A percentile compares a stretch with the other conserved stretches of the same genome.
phyloP scores from a whole-genome alignment of 192 early-diverging fungal genomes.

The Rhizoclosmatium globosum region DNA sequence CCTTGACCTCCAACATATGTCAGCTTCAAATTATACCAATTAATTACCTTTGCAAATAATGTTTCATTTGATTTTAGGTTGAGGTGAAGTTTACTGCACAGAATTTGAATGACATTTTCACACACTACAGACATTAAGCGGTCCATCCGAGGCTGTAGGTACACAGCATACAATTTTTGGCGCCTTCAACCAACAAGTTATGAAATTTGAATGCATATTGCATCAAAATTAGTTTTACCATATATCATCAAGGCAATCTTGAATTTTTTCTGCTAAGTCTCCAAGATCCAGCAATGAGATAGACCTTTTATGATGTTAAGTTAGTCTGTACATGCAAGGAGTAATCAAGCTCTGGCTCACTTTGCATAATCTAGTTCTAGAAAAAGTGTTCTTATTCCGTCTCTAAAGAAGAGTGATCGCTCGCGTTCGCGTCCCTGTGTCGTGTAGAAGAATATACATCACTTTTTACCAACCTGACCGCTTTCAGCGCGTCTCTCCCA shows the following conservation, averaged over 20 bases:
- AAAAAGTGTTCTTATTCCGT: neutral
- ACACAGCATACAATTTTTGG: slow-evolving; percentile 43
- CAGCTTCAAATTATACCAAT: neutral
- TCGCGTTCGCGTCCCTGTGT: slow-evolving; percentile 28
- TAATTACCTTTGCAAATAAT: slow-evolving; percentile 37
- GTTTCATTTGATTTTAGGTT: slow-evolving; percentile 19
- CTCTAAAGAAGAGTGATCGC: slow-evolving; percentile 17
- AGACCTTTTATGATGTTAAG: slow-evolving; percentile 1
- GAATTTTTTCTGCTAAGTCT: slow-evolving; percentile 34
- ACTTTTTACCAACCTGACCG: too few relatives aligned
- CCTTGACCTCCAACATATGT: slow-evolving; percentile 43
- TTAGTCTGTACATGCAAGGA: neutral
- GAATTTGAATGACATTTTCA: slow-evolving; percentile 39
- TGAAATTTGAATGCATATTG: neutral
- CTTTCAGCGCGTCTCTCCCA: slow-evolving; percentile 24
- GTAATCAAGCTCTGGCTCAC: too few relatives aligned
- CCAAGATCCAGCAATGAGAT: slow-evolving; percentile 11
- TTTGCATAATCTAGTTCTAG: slow-evolving; percentile 8
- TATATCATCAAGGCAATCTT: slow-evolving; percentile 35
- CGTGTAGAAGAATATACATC: neutral
- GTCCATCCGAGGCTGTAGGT: slow-evolving; percentile 54
- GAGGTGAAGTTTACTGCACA: slow-evolving; percentile 37
- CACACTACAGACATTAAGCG: slow-evolving; percentile 46
- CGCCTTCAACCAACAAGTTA: slow-evolving; percentile 33
- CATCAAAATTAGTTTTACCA: slow-evolving; percentile 21